Evolutionary conservation across 306 rosid species (phyloP).

Genomic region (Pyrus bretschneideri): DNA sequence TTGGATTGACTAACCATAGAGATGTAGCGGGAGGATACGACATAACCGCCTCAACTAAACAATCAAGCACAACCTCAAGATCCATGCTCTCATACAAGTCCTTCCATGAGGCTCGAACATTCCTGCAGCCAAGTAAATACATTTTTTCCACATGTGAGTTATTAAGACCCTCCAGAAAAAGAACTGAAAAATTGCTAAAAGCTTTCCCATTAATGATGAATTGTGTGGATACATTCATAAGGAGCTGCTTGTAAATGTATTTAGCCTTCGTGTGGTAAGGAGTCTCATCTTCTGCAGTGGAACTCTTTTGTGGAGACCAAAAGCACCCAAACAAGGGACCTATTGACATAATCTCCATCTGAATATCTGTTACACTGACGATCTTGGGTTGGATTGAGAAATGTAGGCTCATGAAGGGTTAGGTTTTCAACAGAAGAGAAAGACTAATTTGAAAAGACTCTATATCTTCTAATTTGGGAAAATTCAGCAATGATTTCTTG

Average conservation of each 20-base stretch:
- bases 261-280: slow-evolving; percentile 48
- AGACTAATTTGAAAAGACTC: slow-evolving; percentile 50
- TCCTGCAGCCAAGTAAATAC: slow-evolving; percentile 91
- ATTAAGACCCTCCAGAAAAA: slow-evolving; percentile 79
- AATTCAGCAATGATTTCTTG: slow-evolving; percentile 67
- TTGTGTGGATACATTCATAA: slow-evolving; percentile 80
- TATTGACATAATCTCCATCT: slow-evolving; percentile 69
- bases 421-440: slow-evolving; percentile 77
- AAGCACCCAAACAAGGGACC: slow-evolving; percentile 63
- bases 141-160: slow-evolving; percentile 73
- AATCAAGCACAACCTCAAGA: slow-evolving; percentile 82
- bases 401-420: slow-evolving; percentile 47
- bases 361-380: slow-evolving; percentile 34
- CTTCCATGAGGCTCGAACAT: slow-evolving; percentile 71
- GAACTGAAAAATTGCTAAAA: slow-evolving; percentile 44
- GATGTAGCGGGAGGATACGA: slow-evolving; percentile 79
- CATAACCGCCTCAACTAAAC: slow-evolving; percentile 64
- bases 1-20: slow-evolving; percentile 72
- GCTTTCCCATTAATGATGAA: slow-evolving; percentile 50
- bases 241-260: slow-evolving; percentile 78
- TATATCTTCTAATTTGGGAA: slow-evolving; percentile 81
- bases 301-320: slow-evolving; percentile 35
- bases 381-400: slow-evolving; percentile 38
- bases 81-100: slow-evolving; percentile 55
- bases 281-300: slow-evolving; percentile 32